Evolutionary conservation across 1,284 basidiomycete species (phyloP), one percentile per base, ranked within the genome.

Genomic region (Sphaerobolus stellatus): DNA sequence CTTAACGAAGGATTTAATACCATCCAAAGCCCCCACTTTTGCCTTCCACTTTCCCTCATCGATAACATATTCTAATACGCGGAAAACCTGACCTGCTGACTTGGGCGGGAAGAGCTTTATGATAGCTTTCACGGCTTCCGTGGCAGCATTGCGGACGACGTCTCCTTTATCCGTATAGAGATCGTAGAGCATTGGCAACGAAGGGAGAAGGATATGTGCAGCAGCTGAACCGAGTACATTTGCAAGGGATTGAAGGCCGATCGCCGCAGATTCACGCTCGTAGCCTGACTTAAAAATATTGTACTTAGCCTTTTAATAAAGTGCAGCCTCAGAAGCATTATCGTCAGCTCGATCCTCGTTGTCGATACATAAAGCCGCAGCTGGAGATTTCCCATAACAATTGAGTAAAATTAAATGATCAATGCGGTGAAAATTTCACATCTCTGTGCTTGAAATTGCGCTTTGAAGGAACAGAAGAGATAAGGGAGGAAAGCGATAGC

Each of bases 101-200:
- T 95, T 92, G 3, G 93, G 86, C 24, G 95, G 92, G 54, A 86
- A 83, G 18, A 93, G 79, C 67, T 92, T 91, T 62, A 97, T 73
- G 62, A 98, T 85, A 38, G 89, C 78, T 68, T 93, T 94, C 63
- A 89, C 82, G 16, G 96, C 93, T 13, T 83, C 71, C 31, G 85
- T 77, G 20, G 95, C 92, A 22, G 94, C 93, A 48, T 77, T 74
- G 58, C 92, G 85, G 54, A 98, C 93, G 38, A 95, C 91, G 59
- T 96, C 92, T 57, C 93, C 93, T 73, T 98, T 98, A 73, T 99
- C 96, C 79, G 92, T 90, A 69, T 92, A 88, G 45, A 95, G 78
- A 60, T 94, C 92, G 66, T 94, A 88, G 44, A 98, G 73, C 50
- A 84, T 69, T 11, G 92, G 82, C 47, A 99, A 82, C 22, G 88